Evolutionary conservation across 2,329 filamentous ascomycete genomes (phyloP).

Genomic region (Eutypella sp.): DNA sequence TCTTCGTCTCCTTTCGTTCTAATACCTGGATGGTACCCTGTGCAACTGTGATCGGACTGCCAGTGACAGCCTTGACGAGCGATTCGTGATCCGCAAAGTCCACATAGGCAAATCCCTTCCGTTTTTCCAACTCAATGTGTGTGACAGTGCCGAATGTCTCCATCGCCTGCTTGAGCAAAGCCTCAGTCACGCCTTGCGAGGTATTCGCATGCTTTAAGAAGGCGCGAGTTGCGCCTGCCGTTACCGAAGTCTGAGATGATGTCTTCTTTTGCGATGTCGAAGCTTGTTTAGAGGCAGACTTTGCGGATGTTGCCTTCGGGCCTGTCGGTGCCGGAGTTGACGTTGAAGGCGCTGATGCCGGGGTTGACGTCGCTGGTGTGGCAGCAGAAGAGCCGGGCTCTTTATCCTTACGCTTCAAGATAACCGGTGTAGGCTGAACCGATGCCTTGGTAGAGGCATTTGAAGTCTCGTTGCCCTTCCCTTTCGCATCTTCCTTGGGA

Average conservation of each 20-base stretch:
- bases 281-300: conserved; percentile 16
- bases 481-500: conserved; percentile 21
- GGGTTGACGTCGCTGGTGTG: conserved; percentile 14
- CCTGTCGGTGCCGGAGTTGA: conserved; percentile 26
- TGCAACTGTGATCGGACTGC: conserved; percentile 76
- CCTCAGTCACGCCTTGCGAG: conserved; percentile 86
- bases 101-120: conserved; percentile 91
- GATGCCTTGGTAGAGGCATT: conserved; percentile 20
- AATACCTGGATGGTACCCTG: conserved; percentile 84
- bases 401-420: conserved; percentile 25
- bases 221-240: conserved; percentile 55
- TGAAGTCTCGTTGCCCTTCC: conserved; percentile 16
- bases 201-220: conserved; percentile 82
- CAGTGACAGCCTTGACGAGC: conserved; percentile 72
- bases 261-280: conserved; percentile 27
- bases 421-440: conserved; percentile 23
- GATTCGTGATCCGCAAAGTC: conserved; percentile 73
- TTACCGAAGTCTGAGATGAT: conserved; percentile 22
- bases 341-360: conserved; percentile 21
- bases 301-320: conserved; percentile 20
- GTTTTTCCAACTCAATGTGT: conserved; percentile 86
- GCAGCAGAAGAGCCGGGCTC: conserved; percentile 3
- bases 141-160: conserved; percentile 67
- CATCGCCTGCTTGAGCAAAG: conserved; percentile 70
- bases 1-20: conserved; percentile 64